A percentile compares a stretch with the other conserved stretches of the same genome.
Evolutionary conservation across 495 filamentous ascomycete species (phyloP).

Genomic region (Xylaria telfairii): DNA sequence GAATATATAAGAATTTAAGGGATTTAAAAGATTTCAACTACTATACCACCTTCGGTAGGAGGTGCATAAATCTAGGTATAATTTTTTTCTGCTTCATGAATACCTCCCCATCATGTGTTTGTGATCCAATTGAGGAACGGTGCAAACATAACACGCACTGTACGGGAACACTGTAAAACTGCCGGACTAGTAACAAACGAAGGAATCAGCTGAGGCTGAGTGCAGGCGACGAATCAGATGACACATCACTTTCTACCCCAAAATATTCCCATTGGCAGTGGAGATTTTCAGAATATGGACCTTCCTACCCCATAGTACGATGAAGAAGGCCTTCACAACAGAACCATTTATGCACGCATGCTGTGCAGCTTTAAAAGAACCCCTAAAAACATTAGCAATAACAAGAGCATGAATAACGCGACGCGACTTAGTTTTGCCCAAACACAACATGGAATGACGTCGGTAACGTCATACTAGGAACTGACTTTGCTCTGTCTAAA

Average conservation of each 20-base stretch:
- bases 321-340: background rate
- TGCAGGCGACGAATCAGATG: constrained; percentile 20
- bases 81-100: background rate
- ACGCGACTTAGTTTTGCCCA: background rate
- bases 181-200: no score
- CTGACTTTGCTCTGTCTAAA: background rate
- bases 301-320: background rate
- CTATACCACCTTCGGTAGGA: no score
- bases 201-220: constrained; percentile 16
- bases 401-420: background rate
- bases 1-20: no score
- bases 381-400: background rate
- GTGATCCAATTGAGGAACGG: background rate
- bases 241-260: no score
- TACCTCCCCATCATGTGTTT: background rate
- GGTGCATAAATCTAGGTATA: no score
- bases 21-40: no score
- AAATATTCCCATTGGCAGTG: background rate
- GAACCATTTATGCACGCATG: background rate
- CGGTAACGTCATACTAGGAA: background rate
- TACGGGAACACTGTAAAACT: background rate
- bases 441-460: background rate
- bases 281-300: constrained; percentile 1
- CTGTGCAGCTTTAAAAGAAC: background rate
- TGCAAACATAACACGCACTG: background rate